Evolutionary conservation across 2,329 filamentous ascomycete species (phyloP), one percentile per base, ranked within the genome.

Genomic region (Curvularia sp.): DNA sequence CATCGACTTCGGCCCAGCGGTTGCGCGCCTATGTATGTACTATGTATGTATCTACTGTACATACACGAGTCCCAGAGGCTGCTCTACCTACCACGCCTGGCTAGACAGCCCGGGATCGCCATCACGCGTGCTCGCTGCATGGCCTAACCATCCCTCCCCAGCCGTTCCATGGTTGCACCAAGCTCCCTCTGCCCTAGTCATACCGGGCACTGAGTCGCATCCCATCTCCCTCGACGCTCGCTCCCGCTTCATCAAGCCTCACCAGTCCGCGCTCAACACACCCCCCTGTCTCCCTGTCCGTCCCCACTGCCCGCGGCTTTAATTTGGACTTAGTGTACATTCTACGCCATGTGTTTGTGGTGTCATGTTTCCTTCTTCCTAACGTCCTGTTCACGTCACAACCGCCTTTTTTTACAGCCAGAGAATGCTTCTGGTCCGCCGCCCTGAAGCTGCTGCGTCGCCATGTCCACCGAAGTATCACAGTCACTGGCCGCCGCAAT

Each of bases 401-500:
- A 57, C 64, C 21, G 53, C 27, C 42, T 55, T 53, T 52, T 41
- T 56, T 56, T 57, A 13, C 12, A 13, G 12, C 68, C 67, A 74
- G 71, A 71, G 52, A 61, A 77, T 77, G 74, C 68, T 65, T 70
- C 62, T 72, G 70, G 67, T 54, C 66, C 64, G 45, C 57, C 46
- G 52, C 48, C 53, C 60, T 42, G 46, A 60, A 62, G 55, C 65
- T 52, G 47, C 59, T 60, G 53, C 65, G 51, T 64, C 66, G 63
- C 61, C 58, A 73, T 73, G 68, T 71, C 72, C 59, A 67, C 68
- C 69, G 65, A 74, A 55, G 65, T 74, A 63, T 69, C 66, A 57
- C 66, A 67, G 57, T 66, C 69, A 51, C 53, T 69, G 65, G 68
- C 66, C 55, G 61, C 66, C 59, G 75, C 80, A 74, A 89, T 92